A percentile compares a stretch with the other conserved stretches of the same genome.
Conservation (phyloP, 352 stramenopile species). For the Phytophthora constricta region DNA sequence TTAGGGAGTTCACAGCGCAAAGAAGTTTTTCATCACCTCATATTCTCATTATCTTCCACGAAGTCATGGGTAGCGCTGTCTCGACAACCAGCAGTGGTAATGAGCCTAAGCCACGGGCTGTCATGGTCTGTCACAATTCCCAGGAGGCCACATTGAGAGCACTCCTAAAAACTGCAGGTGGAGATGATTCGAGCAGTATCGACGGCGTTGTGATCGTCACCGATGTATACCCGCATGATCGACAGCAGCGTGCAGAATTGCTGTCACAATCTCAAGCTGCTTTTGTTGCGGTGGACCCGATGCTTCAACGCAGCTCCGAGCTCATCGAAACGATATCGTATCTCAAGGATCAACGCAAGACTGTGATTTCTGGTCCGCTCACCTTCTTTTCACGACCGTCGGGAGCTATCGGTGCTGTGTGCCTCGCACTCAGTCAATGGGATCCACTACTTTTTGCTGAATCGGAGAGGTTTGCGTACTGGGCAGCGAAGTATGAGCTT, state of each 20-base stretch:
- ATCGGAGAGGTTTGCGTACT: constrained; percentile 14
- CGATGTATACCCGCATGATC: constrained; percentile 42
- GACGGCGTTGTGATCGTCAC: constrained; percentile 43
- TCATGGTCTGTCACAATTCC: constrained; percentile 29
- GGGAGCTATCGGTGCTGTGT: constrained; percentile 54
- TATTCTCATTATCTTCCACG: no score
- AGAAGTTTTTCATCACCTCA: no score
- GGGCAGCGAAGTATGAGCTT: constrained; percentile 28
- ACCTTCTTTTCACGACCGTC: constrained; percentile 51
- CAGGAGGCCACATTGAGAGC: constrained; percentile 14
- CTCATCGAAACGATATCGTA: constrained; percentile 58
- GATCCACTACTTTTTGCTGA: constrained; percentile 40
- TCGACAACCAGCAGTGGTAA: no score
- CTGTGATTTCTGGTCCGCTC: constrained; percentile 44
- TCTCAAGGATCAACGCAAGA: constrained; percentile 54
- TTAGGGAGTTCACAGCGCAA: no score
- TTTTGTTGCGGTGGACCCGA: constrained; percentile 45
- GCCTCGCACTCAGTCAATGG: constrained; percentile 52
- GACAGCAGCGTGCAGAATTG: constrained; percentile 37
- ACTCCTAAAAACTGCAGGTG: not conserved
- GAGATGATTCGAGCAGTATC: constrained; percentile 1
- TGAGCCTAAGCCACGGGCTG: constrained; percentile 17
- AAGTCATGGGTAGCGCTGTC: no score
- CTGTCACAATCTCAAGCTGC: constrained; percentile 35
- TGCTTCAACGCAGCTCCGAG: constrained; percentile 42